Base-by-base conservation (phyloP, 805 yeast genomes). In the Candida michaelii region DNA sequence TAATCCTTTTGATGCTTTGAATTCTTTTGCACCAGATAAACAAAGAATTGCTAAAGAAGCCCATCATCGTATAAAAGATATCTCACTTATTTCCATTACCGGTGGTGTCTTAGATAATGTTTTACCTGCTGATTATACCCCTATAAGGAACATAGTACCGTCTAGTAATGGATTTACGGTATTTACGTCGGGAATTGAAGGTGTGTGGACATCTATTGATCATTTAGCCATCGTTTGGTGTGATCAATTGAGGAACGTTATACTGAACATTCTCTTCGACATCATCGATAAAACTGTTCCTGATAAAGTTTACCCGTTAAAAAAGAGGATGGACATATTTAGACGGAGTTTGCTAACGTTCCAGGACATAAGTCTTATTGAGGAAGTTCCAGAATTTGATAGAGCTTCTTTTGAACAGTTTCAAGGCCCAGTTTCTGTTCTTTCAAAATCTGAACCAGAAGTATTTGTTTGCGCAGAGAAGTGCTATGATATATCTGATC, bases 171-270 rank as follows among this genome's bases (percentile, higher is more conserved):
- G 97, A 0, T 82, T 91, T 46, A 81, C 95, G 0, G 86, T 84
- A 0, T 87, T 80, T 52, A 79, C 97, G 0, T 82, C 93, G 0
- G 90, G 96, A 1, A 84, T 91, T 9, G 96, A 96, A 0, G 75
- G 74, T 2, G 97, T 91, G 1, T 91, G 97, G 96, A 82, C 96
- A 0, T 85, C 97, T 1, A 82, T 89, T 30, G 98, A 91, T 61
- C 99, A 91, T 65, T 73, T 89, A 49, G 97, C 98, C 0, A 82
- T 93, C 36, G 96, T 91, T 1, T 91, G 99, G 99, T 91, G 99
- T 63, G 86, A 82, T 47, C 97, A 91, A 60, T 65, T 90, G 29
- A 74, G 97, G 40, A 70, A 76, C 40, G 77, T 73, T 12, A 50
- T 91, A 1, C 83, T 87, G 7, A 65, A 65, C 38, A 66, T 82